Percentiles rank a stretch among this genome's conserved stretches.
These are phyloP conservation scores for Geotrichum siamense DNA, from an alignment of 1,139 yeast genomes.

Conservation along the genomic window DNA sequence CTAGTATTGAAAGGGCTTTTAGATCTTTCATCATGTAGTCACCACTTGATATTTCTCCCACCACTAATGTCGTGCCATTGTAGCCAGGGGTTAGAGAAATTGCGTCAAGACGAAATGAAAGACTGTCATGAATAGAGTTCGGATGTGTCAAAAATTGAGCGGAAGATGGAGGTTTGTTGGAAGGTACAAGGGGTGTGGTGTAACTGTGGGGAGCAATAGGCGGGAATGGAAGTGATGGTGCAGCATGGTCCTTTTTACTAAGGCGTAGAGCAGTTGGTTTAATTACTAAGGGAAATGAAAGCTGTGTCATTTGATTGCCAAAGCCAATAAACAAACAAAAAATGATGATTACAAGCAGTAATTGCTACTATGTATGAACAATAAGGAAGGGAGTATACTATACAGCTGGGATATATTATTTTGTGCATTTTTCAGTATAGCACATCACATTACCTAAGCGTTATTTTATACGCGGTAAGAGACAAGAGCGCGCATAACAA, in stretches of 20 bases:
- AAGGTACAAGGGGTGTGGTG: not conserved
- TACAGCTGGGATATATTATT: too few species aligned
- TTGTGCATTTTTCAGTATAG: too few species aligned
- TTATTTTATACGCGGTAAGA: too few species aligned
- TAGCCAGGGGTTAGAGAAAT: not conserved
- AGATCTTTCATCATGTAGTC: slow-evolving; percentile 2
- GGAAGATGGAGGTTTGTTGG: not conserved
- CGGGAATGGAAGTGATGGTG: not conserved
- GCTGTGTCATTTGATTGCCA: not conserved
- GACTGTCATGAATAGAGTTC: slow-evolving; percentile 1
- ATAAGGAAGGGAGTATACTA: too few species aligned
- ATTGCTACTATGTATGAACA: too few species aligned
- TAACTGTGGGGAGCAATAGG: not conserved
- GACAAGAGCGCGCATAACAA: too few species aligned
- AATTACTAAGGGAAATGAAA: not conserved
- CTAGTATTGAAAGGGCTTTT: not conserved
- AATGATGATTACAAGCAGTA: too few species aligned
- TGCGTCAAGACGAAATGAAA: not conserved
- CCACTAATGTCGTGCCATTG: not conserved
- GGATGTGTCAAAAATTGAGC: not conserved
- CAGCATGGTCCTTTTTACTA: not conserved
- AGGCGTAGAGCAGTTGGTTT: not conserved
- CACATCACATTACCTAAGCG: too few species aligned
- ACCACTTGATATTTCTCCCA: not conserved
- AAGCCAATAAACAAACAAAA: too few species aligned